A percentile compares a stretch with the other conserved stretches of the same genome.
Evolutionary conservation across 108 stramenopile genomes (phyloP).

Genomic region (Pinguiococcus pyrenoidosus): DNA sequence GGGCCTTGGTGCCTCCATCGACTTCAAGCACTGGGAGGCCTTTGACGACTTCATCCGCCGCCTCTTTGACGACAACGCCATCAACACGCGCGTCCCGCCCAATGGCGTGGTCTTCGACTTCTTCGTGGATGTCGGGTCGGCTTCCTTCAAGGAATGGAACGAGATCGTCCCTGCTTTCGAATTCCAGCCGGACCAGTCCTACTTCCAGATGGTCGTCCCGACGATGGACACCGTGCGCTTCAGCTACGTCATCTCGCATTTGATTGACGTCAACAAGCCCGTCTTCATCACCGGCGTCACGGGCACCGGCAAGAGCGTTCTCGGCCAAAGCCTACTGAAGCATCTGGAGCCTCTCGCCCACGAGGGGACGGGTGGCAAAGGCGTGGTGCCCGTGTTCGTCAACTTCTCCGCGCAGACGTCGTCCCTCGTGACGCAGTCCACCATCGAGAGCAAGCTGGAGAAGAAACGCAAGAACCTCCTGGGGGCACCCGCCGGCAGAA

Average conservation of each 20-base stretch:
- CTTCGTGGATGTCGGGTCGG: slow-evolving; percentile 24
- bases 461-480: slow-evolving; percentile 50
- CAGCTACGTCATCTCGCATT: slow-evolving; percentile 27
- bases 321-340: slow-evolving; percentile 24
- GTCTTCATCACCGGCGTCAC: slow-evolving; percentile 53
- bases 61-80: slow-evolving; percentile 5
- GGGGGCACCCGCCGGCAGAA: slow-evolving; percentile 39
- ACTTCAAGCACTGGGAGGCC: slow-evolving; percentile 15
- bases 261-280: slow-evolving; percentile 27
- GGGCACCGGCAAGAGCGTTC: slow-evolving; percentile 49
- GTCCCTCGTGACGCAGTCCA: slow-evolving; percentile 36
- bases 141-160: slow-evolving; percentile 33
- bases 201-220: slow-evolving; percentile 47
- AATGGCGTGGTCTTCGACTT: slow-evolving; percentile 35
- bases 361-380: slow-evolving; percentile 29
- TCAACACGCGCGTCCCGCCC: slow-evolving; percentile 18
- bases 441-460: slow-evolving; percentile 50
- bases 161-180: slow-evolving; percentile 35
- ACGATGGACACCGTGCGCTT: slow-evolving; percentile 45
- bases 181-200: slow-evolving; percentile 24
- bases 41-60: slow-evolving; percentile 21
- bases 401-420: slow-evolving; percentile 49
- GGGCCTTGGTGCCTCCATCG: slow-evolving; percentile 36
- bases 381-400: slow-evolving; percentile 30
- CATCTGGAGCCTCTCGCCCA: slow-evolving; percentile 11